Conservation (phyloP, 441 rosid genomes). For the Syzygium malaccense region DNA sequence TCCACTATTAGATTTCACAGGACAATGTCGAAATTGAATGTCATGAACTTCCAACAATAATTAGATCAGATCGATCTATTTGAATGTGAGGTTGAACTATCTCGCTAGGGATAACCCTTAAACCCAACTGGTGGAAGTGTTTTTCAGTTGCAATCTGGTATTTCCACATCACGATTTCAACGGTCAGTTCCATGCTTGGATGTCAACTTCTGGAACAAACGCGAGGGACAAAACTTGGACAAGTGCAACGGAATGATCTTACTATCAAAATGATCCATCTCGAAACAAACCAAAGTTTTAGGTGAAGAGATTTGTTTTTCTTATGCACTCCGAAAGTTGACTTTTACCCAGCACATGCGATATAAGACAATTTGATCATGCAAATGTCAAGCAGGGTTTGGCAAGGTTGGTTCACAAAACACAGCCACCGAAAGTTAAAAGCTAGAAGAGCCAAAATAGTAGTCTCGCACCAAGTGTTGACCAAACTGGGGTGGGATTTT, state of each 20-base stretch:
- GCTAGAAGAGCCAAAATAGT: neutral
- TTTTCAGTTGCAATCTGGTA: neutral
- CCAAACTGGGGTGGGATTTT: neutral
- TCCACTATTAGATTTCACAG: neutral
- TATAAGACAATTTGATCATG: neutral
- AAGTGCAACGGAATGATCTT: neutral
- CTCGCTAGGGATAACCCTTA: neutral
- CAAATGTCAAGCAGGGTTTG: neutral
- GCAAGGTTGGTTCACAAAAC: neutral
- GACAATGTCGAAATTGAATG: neutral
- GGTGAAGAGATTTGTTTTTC: neutral
- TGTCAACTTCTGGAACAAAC: neutral
- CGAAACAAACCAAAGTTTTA: neutral
- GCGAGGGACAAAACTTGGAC: neutral
- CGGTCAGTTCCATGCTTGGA: neutral
- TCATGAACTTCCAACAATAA: neutral
- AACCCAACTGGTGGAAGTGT: neutral
- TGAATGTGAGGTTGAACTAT: neutral
- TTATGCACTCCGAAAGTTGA: neutral
- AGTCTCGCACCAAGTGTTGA: neutral
- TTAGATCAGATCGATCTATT: neutral
- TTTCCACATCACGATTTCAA: neutral
- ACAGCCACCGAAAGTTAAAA: neutral
- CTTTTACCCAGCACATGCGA: neutral
- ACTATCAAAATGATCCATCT: neutral